Evolutionary conservation across 2,329 filamentous ascomycete species (phyloP), one percentile per base, ranked within the genome.

Genomic region (Colletotrichum sp.): DNA sequence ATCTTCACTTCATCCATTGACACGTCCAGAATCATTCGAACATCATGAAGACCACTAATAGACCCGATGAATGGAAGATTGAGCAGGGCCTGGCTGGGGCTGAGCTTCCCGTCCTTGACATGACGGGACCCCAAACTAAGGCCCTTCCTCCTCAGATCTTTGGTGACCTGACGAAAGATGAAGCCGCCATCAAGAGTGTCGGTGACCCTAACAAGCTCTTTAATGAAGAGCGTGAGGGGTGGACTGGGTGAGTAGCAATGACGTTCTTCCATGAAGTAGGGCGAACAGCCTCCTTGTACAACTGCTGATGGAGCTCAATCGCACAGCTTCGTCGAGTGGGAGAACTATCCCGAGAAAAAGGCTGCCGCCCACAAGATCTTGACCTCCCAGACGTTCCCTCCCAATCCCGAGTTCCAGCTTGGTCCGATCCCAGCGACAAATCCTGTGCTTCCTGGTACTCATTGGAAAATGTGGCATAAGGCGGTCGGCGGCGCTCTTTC

Each of bases 281-380:
- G 28, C 28, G 28, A 30, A 30, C 28, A 30, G 28, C 28, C 3
- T 7, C 4, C 3, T 14, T 8, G 18, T 5, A 2, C 26, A 52
- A 26, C 4, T 6, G 24, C 26, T 21, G 12, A 32, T 5, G 12
- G 7, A 43, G n/a, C 3, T 21, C 43, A 14, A 18, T 3, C 8
- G 14, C 18, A 8, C 2, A 83, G 90, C 9, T 94, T 93, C 76
- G 87, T 95, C 7, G 93, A 94, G 79, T 94, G 92, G 93, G 93
- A 94, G 80, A 88, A 91, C 14, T 93, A 94, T 70, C 93, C 93
- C 0, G 91, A 93, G 64, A 94, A 94, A 83, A 93, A 93, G 79
- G 87, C 86, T 30, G 84, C 88, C 61, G 93, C 91, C 0, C 87
- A 89, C 63, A 86, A 90, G 71, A 89, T 93, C 64, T 80, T 84